Percentiles rank a stretch among this genome's conserved stretches.
Evolutionary conservation across 2,329 filamentous ascomycete genomes (phyloP).

Genomic region (Coccinonectria pachysandricola): DNA sequence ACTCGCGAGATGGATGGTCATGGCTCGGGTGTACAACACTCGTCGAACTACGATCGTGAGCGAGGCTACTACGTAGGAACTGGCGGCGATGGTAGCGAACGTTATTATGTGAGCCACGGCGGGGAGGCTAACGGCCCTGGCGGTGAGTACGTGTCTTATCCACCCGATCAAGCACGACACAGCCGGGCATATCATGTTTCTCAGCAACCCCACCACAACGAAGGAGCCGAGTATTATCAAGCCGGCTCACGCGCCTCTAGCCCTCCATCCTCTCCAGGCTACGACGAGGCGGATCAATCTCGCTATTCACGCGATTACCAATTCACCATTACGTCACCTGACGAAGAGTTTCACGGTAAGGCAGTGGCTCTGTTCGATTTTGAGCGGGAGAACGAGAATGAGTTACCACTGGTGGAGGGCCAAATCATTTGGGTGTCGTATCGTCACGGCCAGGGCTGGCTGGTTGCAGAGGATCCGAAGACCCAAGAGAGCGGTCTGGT

Average conservation of each 20-base stretch:
- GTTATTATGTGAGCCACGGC: slow-evolving; percentile 62
- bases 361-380: slow-evolving; percentile 95
- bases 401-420: slow-evolving; percentile 82
- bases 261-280: slow-evolving; percentile 47
- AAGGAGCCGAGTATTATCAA: slow-evolving; percentile 41
- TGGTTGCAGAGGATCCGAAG: slow-evolving; percentile 91
- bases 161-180: slow-evolving; percentile 51
- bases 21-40: slow-evolving; percentile 32
- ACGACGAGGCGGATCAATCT: slow-evolving; percentile 55
- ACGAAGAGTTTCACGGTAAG: slow-evolving; percentile 96
- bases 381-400: slow-evolving; percentile 89
- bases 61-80: slow-evolving; percentile 58
- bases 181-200: slow-evolving; percentile 36
- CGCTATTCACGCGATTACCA: slow-evolving; percentile 87
- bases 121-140: slow-evolving; percentile 65
- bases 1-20: slow-evolving; percentile 33
- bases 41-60: slow-evolving; percentile 45
- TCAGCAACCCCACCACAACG: slow-evolving; percentile 35
- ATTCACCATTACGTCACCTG: slow-evolving; percentile 87
- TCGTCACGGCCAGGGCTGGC: slow-evolving; percentile 90
- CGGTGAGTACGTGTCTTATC: slow-evolving; percentile 73
- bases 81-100: slow-evolving; percentile 60
- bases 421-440: slow-evolving; percentile 97
- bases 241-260: slow-evolving; percentile 49
- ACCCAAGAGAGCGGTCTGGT: slow-evolving; percentile 91